Conservation (phyloP, 2,329 filamentous ascomycete genomes). For the Leptographium wingfieldii region DNA sequence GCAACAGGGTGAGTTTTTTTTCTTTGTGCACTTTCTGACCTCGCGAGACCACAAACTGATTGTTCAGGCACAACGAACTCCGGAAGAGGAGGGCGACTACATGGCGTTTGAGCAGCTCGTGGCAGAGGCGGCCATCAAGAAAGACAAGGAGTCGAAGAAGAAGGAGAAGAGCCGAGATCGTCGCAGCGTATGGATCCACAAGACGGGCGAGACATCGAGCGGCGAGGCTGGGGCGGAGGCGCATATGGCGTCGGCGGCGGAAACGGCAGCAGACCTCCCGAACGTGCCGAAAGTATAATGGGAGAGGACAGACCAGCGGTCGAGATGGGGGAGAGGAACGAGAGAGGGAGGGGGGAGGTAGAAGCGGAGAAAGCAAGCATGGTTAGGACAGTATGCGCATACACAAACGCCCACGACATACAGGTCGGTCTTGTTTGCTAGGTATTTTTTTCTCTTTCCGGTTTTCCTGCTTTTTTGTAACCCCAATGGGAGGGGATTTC, state of each 20-base stretch:
- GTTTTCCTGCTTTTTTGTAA: background rate
- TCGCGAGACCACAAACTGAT: slow-evolving; percentile 2
- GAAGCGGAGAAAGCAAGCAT: background rate
- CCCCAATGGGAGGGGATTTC: background rate
- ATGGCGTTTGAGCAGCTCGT: slow-evolving; percentile 98
- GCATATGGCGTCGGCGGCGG: slow-evolving; percentile 5
- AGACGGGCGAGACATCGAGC: background rate
- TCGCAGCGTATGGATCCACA: background rate
- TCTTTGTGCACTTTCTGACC: background rate
- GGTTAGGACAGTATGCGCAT: background rate
- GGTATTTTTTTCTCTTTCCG: background rate
- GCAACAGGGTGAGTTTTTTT: slow-evolving; percentile 55
- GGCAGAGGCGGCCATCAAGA: slow-evolving; percentile 90
- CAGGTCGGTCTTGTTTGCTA: background rate
- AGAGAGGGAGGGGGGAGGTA: background rate
- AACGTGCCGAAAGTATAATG: slow-evolving; percentile 1
- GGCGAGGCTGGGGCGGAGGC: background rate
- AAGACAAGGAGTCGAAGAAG: slow-evolving; percentile 59
- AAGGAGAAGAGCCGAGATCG: slow-evolving; percentile 1
- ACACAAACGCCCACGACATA: background rate
- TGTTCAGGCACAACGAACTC: slow-evolving; percentile 65
- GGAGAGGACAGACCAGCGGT: too few relatives aligned
- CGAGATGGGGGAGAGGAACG: background rate
- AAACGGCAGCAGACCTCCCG: background rate
- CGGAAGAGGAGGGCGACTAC: slow-evolving; percentile 96